Evolutionary conservation across 352 stramenopile genomes (phyloP).

Genomic region (Phytophthora megakarya): DNA sequence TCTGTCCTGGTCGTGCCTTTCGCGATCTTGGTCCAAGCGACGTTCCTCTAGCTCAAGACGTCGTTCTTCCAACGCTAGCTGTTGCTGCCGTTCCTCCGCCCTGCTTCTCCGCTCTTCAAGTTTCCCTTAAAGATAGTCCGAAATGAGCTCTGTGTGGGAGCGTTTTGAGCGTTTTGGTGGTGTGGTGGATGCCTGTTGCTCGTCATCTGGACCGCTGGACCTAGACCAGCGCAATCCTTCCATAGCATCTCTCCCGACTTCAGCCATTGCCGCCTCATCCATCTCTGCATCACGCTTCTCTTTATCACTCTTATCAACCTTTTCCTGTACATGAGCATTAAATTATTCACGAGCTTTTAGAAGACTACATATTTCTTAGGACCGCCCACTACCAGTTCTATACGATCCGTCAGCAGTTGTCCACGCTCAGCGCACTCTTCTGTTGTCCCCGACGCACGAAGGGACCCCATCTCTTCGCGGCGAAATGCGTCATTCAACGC

Average conservation of each 20-base stretch:
- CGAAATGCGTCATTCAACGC: constrained; percentile 4
- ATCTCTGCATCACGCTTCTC: neutral
- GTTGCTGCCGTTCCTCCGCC: neutral
- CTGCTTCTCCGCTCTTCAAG: neutral
- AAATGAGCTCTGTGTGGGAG: neutral
- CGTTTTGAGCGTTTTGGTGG: neutral
- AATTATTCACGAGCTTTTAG: neutral
- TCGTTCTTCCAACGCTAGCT: neutral
- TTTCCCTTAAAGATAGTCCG: neutral
- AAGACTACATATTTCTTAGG: too few relatives aligned
- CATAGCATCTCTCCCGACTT: neutral
- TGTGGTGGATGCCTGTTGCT: neutral
- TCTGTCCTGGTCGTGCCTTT: too few relatives aligned
- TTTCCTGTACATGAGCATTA: neutral
- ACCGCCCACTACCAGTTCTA: constrained; percentile 5
- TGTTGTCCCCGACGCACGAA: constrained; percentile 1
- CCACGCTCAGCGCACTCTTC: constrained; percentile 1
- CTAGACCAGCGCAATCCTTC: neutral
- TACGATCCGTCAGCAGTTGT: neutral
- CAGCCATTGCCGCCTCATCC: neutral
- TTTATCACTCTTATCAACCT: neutral
- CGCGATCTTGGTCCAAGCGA: neutral
- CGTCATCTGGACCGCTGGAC: neutral
- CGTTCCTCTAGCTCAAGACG: neutral
- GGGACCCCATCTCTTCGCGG: constrained; percentile 2